Conservation (phyloP, 2,329 filamentous ascomycete genomes). For the Nannizzia gypsea region DNA sequence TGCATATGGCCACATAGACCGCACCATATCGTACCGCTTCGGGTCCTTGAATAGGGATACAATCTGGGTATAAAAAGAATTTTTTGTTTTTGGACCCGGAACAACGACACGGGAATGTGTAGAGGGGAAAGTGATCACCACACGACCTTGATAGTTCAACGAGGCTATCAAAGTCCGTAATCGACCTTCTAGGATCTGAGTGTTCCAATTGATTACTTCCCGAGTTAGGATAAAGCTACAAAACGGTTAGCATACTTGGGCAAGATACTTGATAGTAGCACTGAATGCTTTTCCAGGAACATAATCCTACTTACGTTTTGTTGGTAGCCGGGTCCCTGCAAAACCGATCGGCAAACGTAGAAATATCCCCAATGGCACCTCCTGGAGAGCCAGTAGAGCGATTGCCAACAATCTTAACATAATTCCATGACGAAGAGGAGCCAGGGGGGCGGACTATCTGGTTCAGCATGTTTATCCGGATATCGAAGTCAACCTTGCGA, state of each 20-base stretch:
- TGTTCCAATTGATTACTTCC: constrained; percentile 7
- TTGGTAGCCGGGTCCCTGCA: constrained; percentile 4
- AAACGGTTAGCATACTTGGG: neutral
- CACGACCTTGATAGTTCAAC: constrained; percentile 3
- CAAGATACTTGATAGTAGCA: neutral
- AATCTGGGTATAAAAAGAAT: neutral
- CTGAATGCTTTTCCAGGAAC: neutral
- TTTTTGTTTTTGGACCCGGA: neutral
- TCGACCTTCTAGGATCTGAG: constrained; percentile 3
- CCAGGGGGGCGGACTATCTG: neutral
- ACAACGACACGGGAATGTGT: constrained; percentile 1
- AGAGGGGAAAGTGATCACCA: neutral
- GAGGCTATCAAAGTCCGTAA: constrained; percentile 5
- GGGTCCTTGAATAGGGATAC: neutral
- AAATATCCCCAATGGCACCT: neutral
- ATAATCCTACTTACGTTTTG: constrained; percentile 2
- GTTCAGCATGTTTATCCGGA: constrained; percentile 5
- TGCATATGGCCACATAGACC: constrained; percentile 5
- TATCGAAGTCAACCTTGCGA: constrained; percentile 6
- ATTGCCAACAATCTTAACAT: constrained; percentile 2
- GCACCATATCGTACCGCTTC: constrained; percentile 4
- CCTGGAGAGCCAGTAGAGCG: neutral
- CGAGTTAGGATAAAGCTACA: constrained; percentile 6
- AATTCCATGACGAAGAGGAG: neutral
- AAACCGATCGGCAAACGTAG: constrained; percentile 1